These are phyloP conservation scores for Mycena filopes DNA, from an alignment of 768 basidiomycete species.

Conservation along the genomic window DNA sequence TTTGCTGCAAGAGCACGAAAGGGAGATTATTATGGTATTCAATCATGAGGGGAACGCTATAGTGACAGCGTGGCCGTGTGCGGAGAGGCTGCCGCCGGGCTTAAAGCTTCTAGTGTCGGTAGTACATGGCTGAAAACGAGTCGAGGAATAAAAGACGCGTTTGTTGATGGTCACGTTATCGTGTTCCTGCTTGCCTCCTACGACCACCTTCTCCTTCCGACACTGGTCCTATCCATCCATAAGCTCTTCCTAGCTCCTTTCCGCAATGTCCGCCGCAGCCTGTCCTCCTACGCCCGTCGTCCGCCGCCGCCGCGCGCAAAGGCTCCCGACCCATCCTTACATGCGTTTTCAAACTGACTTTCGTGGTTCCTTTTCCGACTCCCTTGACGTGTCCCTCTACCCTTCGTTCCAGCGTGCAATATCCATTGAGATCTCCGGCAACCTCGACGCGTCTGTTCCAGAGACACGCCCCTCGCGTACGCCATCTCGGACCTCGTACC, in stretches of 20 bases:
- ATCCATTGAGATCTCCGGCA: background rate
- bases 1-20: no score
- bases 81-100: no score
- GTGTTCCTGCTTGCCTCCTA: background rate
- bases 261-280: constrained; percentile 2
- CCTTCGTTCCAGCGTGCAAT: constrained; percentile 5
- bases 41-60: no score
- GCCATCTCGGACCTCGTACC: background rate
- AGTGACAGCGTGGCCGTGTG: no score
- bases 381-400: no score
- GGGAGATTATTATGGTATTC: no score
- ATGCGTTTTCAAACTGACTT: constrained; percentile 26
- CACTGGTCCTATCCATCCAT: constrained; percentile 15
- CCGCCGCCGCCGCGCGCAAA: constrained; percentile 2
- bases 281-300: constrained; percentile 21
- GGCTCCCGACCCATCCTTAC: constrained; percentile 14
- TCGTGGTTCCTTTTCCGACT: background rate
- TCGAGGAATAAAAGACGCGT: background rate
- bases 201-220: constrained; percentile 7
- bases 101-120: background rate
- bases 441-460: background rate
- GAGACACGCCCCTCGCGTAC: no score
- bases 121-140: background rate
- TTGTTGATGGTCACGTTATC: constrained; percentile 16
- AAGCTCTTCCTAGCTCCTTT: background rate